Percentiles rank a stretch among this genome's conserved stretches.
phyloP scores from a whole-genome alignment of 208 protist genomes.

The Porcisia hertigi region DNA sequence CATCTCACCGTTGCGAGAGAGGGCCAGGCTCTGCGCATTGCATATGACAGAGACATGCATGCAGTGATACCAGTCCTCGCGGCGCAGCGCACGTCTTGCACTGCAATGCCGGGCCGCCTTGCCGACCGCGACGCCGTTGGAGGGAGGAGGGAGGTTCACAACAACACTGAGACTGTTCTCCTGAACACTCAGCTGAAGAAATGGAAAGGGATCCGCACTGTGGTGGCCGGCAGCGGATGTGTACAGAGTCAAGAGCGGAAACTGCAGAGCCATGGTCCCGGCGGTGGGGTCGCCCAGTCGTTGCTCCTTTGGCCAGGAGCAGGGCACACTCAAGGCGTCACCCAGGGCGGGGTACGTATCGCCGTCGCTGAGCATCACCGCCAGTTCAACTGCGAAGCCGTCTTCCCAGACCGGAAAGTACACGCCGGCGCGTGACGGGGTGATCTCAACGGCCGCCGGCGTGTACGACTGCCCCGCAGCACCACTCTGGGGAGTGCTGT shows the following conservation, averaged over 20 bases:
- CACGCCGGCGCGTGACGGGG: slow-evolving; percentile 11
- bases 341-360: slow-evolving; percentile 34
- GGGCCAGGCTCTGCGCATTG: slow-evolving; percentile 25
- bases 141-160: slow-evolving; percentile 6
- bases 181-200: slow-evolving; percentile 30
- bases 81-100: slow-evolving; percentile 19
- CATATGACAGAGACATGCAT: slow-evolving; percentile 40
- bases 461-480: background rate
- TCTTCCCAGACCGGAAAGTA: slow-evolving; percentile 41
- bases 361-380: slow-evolving; percentile 31
- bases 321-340: slow-evolving; percentile 26
- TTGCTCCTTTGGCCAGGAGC: slow-evolving; percentile 16
- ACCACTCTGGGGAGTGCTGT: background rate
- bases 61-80: slow-evolving; percentile 41
- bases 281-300: background rate
- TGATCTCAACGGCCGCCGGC: slow-evolving; percentile 20
- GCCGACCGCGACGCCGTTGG: background rate
- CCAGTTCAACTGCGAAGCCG: slow-evolving; percentile 36
- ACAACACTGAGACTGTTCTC: slow-evolving; percentile 16
- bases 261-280: slow-evolving; percentile 14
- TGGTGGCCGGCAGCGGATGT: background rate
- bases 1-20: slow-evolving; percentile 33
- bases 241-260: slow-evolving; percentile 32
- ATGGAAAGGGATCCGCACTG: slow-evolving; percentile 11
- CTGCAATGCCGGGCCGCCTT: background rate